Percentiles rank a stretch among this genome's conserved stretches.
phyloP scores from a whole-genome alignment of 2,329 filamentous ascomycete species.

The Aureobasidium sp. region DNA sequence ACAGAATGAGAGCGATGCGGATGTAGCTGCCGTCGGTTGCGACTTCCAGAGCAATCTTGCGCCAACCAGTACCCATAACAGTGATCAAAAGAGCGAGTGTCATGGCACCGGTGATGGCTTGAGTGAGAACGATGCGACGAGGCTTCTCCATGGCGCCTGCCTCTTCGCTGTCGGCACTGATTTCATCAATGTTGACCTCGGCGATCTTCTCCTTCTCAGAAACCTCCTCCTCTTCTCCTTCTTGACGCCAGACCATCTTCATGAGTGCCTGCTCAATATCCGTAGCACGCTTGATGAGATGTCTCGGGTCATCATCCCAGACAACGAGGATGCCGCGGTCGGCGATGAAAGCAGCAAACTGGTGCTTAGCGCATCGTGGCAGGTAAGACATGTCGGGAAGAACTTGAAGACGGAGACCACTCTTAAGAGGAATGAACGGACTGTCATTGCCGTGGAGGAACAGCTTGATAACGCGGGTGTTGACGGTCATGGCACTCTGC shows the following conservation, averaged over 20 bases:
- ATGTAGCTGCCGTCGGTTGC: conserved; percentile 47
- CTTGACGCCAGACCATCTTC: conserved; percentile 51
- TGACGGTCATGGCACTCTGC: conserved; percentile 61
- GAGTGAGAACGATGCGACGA: conserved; percentile 49
- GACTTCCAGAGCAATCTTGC: conserved; percentile 49
- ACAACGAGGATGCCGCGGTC: conserved; percentile 54
- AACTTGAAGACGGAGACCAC: conserved; percentile 56
- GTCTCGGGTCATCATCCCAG: conserved; percentile 57
- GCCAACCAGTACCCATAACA: conserved; percentile 52
- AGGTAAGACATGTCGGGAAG: conserved; percentile 52
- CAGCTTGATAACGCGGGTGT: conserved; percentile 56
- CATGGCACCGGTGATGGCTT: conserved; percentile 44
- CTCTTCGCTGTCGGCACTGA: conserved; percentile 32
- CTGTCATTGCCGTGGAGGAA: conserved; percentile 47
- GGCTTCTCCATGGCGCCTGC: conserved; percentile 32
- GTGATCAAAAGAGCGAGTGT: conserved; percentile 44
- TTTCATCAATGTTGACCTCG: conserved; percentile 28
- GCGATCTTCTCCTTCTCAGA: conserved; percentile 31
- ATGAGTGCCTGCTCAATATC: conserved; percentile 49
- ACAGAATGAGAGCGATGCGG: conserved; percentile 48
- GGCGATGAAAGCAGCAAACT: conserved; percentile 58
- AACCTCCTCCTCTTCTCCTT: conserved; percentile 36
- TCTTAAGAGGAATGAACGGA: conserved; percentile 52
- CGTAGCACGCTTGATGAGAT: conserved; percentile 46
- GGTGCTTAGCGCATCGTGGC: conserved; percentile 55